Evolutionary conservation across 176 grass and related monocot species (phyloP).

Genomic region (Microstegium vimineum): DNA sequence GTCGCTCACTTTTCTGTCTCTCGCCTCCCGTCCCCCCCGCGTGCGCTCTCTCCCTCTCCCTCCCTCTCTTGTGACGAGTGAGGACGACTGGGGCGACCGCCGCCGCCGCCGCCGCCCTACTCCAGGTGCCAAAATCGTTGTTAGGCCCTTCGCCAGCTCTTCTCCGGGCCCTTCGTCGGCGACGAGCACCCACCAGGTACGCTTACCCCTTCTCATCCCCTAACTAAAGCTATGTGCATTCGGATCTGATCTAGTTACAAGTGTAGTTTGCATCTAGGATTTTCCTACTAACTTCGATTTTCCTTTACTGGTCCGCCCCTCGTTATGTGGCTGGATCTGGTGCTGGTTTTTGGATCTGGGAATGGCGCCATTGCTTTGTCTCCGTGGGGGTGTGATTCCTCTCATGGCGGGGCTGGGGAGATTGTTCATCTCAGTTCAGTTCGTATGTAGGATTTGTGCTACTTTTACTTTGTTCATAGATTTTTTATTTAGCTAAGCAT

Average conservation of each 20-base stretch:
- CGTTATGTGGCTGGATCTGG: constrained; percentile 18
- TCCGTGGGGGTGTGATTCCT: neutral
- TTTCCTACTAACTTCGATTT: neutral
- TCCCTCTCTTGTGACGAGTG: neutral
- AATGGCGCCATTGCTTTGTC: constrained; percentile 3
- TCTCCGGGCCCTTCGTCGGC: neutral
- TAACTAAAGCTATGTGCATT: neutral
- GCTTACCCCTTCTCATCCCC: neutral
- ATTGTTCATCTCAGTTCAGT: neutral
- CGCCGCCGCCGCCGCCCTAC: neutral
- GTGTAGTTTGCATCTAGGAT: neutral
- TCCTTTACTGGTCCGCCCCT: neutral
- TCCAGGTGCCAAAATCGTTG: neutral
- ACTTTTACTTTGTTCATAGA: neutral
- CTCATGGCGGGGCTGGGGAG: neutral
- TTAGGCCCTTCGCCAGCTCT: neutral
- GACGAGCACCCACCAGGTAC: neutral
- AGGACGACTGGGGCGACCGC: neutral
- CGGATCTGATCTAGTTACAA: neutral
- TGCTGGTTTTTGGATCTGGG: constrained; percentile 13
- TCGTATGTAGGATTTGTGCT: neutral
- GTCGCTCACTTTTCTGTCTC: neutral
- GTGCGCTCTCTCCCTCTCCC: neutral
- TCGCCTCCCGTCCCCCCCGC: neutral
- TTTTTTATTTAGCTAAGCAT: neutral